Conservation (phyloP, 2,329 filamentous ascomycete species). For the Aspergillus cejpii region DNA sequence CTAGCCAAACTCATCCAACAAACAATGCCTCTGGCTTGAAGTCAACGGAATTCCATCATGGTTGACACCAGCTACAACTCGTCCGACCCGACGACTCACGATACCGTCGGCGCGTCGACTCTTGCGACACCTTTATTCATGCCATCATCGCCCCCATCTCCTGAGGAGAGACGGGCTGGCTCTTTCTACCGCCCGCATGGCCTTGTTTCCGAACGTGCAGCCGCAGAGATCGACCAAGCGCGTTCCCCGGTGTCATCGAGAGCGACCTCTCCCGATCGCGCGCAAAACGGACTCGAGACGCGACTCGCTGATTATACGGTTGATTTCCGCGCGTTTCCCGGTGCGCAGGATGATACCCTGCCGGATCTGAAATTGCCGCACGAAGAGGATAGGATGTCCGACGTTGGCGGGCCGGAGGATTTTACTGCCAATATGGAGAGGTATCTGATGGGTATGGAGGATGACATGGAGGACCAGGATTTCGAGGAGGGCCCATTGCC, state of each 20-base stretch:
- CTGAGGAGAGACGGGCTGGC: conserved; percentile 6
- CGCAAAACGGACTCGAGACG: conserved; percentile 33
- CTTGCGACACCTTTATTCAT: conserved; percentile 34
- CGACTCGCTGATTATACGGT: conserved; percentile 38
- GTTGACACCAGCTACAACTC: conserved; percentile 34
- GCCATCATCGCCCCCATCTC: conserved; percentile 31
- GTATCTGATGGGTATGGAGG: conserved; percentile 31
- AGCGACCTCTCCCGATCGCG: conserved; percentile 21
- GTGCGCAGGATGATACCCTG: conserved; percentile 20
- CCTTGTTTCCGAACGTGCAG: conserved; percentile 11
- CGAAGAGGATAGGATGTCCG: conserved; percentile 30
- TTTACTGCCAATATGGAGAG: conserved; percentile 40
- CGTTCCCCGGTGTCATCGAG: conserved; percentile 13
- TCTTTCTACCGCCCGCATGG: neutral
- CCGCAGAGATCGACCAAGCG: conserved; percentile 7
- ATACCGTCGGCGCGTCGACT: conserved; percentile 38
- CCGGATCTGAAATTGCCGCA: conserved; percentile 22
- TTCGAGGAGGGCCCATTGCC: conserved; percentile 3
- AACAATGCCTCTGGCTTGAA: neutral
- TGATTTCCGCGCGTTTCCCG: conserved; percentile 35
- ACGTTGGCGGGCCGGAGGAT: conserved; percentile 38
- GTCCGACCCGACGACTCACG: conserved; percentile 37
- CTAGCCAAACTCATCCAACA: neutral
- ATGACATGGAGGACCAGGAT: conserved; percentile 13
- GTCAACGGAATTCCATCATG: conserved; percentile 25